Evolutionary conservation across 139 green algal species (phyloP).

Genomic region (Chara braunii): DNA sequence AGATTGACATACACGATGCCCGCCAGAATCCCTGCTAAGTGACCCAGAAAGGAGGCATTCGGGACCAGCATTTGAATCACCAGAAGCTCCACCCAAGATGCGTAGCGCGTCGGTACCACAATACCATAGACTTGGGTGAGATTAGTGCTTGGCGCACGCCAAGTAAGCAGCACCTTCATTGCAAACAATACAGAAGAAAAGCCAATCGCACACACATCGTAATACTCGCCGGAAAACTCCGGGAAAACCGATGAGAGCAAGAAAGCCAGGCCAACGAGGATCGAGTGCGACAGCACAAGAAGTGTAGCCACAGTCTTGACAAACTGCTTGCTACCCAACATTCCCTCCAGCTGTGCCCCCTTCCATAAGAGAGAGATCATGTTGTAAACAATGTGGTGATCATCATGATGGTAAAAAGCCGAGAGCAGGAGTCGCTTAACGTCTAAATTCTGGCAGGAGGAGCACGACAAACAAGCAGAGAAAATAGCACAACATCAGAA

Average conservation of each 20-base stretch:
- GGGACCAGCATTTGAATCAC: slow-evolving; percentile 33
- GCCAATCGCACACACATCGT: slow-evolving; percentile 27
- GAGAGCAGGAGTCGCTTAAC: slow-evolving; percentile 15
- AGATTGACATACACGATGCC: slow-evolving; percentile 28
- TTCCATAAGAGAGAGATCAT: slow-evolving; percentile 44
- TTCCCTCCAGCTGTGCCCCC: slow-evolving; percentile 27
- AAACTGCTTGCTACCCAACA: slow-evolving; percentile 12
- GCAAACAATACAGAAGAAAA: slow-evolving; percentile 38
- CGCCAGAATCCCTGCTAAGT: slow-evolving; percentile 32
- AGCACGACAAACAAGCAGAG: too few relatives aligned
- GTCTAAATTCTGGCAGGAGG: slow-evolving; percentile 18
- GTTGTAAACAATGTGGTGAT: slow-evolving; percentile 39
- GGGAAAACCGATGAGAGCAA: slow-evolving; percentile 10
- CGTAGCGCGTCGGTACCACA: slow-evolving; percentile 22
- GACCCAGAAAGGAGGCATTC: slow-evolving; percentile 33
- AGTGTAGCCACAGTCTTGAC: neutral
- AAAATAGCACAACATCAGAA: too few relatives aligned
- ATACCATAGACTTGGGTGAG: slow-evolving; percentile 10
- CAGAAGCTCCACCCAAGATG: slow-evolving; percentile 36
- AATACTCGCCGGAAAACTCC: slow-evolving; percentile 14
- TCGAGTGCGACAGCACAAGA: slow-evolving; percentile 21
- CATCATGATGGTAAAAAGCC: slow-evolving; percentile 28
- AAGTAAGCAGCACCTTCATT: slow-evolving; percentile 29
- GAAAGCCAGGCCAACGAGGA: slow-evolving; percentile 6
- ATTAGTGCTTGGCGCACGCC: too few relatives aligned